Percentiles rank a stretch among this genome's conserved stretches.
These are phyloP conservation scores for Citrullus colocynthis DNA, from an alignment of 306 rosid genomes.

Conservation along the genomic window DNA sequence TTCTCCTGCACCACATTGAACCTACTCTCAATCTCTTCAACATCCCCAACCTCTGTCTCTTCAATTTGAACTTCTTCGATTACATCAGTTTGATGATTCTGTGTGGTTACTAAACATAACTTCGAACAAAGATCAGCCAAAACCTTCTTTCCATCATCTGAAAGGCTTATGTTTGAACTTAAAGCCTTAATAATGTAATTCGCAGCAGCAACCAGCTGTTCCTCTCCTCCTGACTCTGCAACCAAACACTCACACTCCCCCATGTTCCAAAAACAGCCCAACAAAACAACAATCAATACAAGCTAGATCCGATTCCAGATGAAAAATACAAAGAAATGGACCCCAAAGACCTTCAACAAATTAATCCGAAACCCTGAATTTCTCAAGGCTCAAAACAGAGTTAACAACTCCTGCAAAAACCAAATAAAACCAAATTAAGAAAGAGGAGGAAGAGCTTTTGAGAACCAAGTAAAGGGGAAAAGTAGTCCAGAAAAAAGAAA, in stretches of 20 bases:
- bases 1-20: slow-evolving; percentile 44
- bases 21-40: slow-evolving; percentile 24
- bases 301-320: slow-evolving; percentile 13
- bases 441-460: not conserved
- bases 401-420: slow-evolving; percentile 3
- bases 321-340: not conserved
- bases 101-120: slow-evolving; percentile 32
- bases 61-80: slow-evolving; percentile 10
- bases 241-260: slow-evolving; percentile 36
- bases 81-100: slow-evolving; percentile 16
- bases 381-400: slow-evolving; percentile 8
- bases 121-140: slow-evolving; percentile 60
- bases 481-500: not conserved
- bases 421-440: not conserved
- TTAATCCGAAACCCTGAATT: not conserved
- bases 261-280: slow-evolving; percentile 28
- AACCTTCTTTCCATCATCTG: slow-evolving; percentile 47
- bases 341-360: too few relatives aligned
- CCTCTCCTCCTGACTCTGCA: slow-evolving; percentile 54
- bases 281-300: slow-evolving; percentile 3
- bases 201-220: slow-evolving; percentile 59
- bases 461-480: not conserved
- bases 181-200: slow-evolving; percentile 50
- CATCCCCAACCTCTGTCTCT: slow-evolving; percentile 8
- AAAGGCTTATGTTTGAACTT: slow-evolving; percentile 52